Conservation (phyloP, 163 green algal species). For the Smithsoniella earleae region DNA sequence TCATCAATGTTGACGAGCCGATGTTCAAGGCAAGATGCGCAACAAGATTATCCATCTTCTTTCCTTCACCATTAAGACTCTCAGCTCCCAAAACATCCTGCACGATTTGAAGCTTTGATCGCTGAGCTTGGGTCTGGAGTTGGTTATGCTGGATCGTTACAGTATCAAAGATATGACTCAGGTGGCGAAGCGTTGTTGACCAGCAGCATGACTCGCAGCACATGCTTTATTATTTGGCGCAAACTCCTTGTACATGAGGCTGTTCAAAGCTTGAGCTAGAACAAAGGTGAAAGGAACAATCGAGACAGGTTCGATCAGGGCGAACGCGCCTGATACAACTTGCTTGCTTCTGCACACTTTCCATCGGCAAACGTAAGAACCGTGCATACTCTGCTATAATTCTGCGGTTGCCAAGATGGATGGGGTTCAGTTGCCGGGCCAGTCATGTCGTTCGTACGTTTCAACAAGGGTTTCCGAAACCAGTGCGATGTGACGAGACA, state of each 20-base stretch:
- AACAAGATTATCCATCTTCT: slow-evolving; percentile 8
- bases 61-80: not conserved
- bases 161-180: not conserved
- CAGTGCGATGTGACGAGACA: no score
- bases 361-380: not conserved
- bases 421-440: no score
- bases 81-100: not conserved
- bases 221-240: not conserved
- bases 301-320: not conserved
- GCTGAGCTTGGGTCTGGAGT: not conserved
- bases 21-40: slow-evolving; percentile 3
- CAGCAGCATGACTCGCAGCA: not conserved
- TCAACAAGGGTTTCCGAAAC: no score
- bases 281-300: not conserved
- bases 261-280: not conserved
- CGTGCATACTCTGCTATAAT: not conserved
- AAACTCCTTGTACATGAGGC: not conserved
- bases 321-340: not conserved
- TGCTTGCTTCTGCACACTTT: slow-evolving; percentile 4
- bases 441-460: no score
- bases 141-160: not conserved
- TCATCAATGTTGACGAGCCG: not conserved
- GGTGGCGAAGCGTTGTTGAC: not conserved
- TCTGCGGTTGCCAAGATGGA: not conserved
- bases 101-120: not conserved